Conservation (phyloP, 495 filamentous ascomycete species). For the Xylaria grammica region DNA sequence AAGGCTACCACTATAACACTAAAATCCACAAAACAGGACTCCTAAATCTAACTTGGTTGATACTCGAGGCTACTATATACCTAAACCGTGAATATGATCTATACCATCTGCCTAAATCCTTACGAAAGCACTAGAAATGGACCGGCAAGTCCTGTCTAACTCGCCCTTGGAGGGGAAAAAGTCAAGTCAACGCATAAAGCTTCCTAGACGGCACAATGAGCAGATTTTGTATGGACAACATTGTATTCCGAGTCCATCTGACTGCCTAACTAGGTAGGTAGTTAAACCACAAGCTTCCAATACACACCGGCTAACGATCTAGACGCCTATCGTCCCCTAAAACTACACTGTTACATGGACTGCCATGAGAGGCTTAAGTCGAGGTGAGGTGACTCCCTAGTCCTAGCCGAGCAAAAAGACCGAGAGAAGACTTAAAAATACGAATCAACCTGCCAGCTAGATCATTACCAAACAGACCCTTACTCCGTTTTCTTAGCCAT, state of each 20-base stretch:
- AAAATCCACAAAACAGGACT: no score
- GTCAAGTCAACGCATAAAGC: not conserved
- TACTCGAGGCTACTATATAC: not conserved
- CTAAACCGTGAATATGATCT: no score
- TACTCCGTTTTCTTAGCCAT: constrained; percentile 15
- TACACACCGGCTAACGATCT: constrained; percentile 1
- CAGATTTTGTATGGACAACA: constrained; percentile 1
- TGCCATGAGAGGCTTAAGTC: not conserved
- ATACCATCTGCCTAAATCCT: no score
- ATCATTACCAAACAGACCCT: constrained; percentile 12
- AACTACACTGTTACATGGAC: constrained; percentile 26
- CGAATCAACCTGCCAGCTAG: not conserved
- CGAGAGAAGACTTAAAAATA: not conserved
- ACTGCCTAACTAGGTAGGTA: constrained; percentile 7
- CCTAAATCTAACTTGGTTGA: not conserved
- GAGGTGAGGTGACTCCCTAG: constrained; percentile 2
- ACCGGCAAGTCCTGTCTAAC: no score
- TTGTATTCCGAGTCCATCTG: constrained; percentile 1
- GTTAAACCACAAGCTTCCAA: not conserved
- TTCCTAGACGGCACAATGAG: not conserved
- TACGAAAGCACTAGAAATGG: no score
- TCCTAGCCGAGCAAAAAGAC: not conserved
- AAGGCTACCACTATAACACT: no score
- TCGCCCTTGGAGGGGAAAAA: no score
- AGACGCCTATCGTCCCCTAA: constrained; percentile 17